Evolutionary conservation across 768 basidiomycete species (phyloP), one percentile per base, ranked within the genome.

Genomic region (Kwoniella sp.): DNA sequence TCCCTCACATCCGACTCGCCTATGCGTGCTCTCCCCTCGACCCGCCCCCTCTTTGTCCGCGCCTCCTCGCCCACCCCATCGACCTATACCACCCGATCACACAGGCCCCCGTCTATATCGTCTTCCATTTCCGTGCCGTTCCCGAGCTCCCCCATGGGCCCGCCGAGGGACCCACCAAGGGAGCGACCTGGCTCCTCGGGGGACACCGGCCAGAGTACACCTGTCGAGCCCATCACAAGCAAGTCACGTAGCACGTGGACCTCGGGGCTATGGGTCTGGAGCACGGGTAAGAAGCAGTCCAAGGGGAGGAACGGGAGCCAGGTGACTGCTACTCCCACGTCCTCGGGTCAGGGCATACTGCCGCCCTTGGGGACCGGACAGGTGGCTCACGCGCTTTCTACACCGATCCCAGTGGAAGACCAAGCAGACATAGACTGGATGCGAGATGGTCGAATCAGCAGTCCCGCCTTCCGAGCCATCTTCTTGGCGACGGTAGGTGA

Each of bases 261-360:
- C 1, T 50, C 62, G 4, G 59, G 63, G 11, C 39, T 71, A n/a
- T 71, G 70, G 70, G 63, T 50, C 11, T 69, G 67, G 65, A 59
- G 50, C 11, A 48, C 23, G 12, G 53, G 44, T 15, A 56, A 55
- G 36, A 44, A 27, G 26, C 3, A 46, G 39, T 37, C 33, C 52
- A 20, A 27, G 62, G 17, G 38, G 43, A 43, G 60, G 54, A n/a
- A n/a, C n/a, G n/a, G n/a, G n/a, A n/a, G n/a, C n/a, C n/a, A n/a
- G n/a, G n/a, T n/a, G n/a, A n/a, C n/a, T n/a, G n/a, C n/a, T n/a
- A n/a, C n/a, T n/a, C n/a, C n/a, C n/a, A n/a, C n/a, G n/a, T n/a
- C n/a, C n/a, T n/a, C n/a, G n/a, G n/a, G n/a, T n/a, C n/a, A n/a
- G n/a, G n/a, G n/a, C n/a, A n/a, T n/a, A n/a, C n/a, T n/a, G n/a